Conservation (phyloP, 2,329 filamentous ascomycete species). For the Penicillium sp. region DNA sequence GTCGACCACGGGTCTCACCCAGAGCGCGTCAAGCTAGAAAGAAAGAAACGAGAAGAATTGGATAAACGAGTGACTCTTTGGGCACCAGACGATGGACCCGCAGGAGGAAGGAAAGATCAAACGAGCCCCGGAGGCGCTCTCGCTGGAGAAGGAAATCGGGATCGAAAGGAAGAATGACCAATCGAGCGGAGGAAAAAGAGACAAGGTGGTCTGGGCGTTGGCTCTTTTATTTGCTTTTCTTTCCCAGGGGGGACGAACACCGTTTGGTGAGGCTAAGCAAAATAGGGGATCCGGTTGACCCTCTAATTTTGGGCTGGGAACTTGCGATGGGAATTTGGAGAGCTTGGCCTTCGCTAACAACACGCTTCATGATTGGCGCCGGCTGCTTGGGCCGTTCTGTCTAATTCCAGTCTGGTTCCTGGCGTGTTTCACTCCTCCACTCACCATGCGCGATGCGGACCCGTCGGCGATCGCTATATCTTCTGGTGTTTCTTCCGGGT, state of each 20-base stretch:
- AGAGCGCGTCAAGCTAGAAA: slow-evolving; percentile 11
- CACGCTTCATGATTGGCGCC: slow-evolving; percentile 3
- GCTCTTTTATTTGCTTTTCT: too few relatives aligned
- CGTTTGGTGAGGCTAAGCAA: slow-evolving; percentile 1
- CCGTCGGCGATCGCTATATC: slow-evolving; percentile 22
- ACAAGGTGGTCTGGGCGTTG: slow-evolving; percentile 16
- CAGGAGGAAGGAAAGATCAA: slow-evolving; percentile 17
- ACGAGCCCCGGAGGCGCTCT: slow-evolving; percentile 19
- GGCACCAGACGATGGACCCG: slow-evolving; percentile 17
- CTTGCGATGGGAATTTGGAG: slow-evolving; percentile 1
- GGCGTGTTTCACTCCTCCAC: slow-evolving; percentile 13
- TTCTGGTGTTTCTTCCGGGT: neutral
- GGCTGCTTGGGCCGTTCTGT: neutral
- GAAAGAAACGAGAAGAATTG: slow-evolving; percentile 12
- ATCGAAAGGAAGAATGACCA: slow-evolving; percentile 13
- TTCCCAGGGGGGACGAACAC: too few relatives aligned
- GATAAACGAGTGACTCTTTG: slow-evolving; percentile 21
- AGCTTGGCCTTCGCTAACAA: neutral
- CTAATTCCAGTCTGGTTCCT: slow-evolving; percentile 9
- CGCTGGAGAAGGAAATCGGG: slow-evolving; percentile 10
- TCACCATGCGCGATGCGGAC: slow-evolving; percentile 12
- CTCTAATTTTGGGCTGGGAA: slow-evolving; percentile 2
- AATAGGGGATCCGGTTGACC: neutral
- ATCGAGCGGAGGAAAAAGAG: slow-evolving; percentile 13
- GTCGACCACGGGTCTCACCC: slow-evolving; percentile 13